A percentile compares a stretch with the other conserved stretches of the same genome.
phyloP scores from a whole-genome alignment of 345 rosid species.

The Acer campestre region DNA sequence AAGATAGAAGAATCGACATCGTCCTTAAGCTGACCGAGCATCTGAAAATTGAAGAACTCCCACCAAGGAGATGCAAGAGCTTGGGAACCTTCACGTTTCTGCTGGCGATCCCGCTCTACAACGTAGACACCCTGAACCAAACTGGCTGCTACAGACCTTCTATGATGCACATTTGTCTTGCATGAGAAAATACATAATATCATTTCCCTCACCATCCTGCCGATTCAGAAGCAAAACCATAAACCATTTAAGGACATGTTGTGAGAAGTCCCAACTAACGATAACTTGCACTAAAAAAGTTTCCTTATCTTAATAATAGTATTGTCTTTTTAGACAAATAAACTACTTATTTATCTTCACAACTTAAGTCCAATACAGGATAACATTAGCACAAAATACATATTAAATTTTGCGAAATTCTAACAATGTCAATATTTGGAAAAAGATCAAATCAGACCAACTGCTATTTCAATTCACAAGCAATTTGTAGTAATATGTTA shows the following conservation, averaged over 20 bases:
- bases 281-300: not conserved
- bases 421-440: no score
- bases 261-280: no score
- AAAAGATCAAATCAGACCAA: not conserved
- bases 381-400: not conserved
- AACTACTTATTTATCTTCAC: not conserved
- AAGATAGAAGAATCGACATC: constrained; percentile 65
- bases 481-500: not conserved
- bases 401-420: no score
- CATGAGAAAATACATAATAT: not conserved
- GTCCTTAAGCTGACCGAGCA: constrained; percentile 62
- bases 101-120: constrained; percentile 87
- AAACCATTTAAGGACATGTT: not conserved
- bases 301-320: no score
- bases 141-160: constrained; percentile 72
- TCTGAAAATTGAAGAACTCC: constrained; percentile 68
- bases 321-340: not conserved
- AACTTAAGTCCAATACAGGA: not conserved
- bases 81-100: constrained; percentile 54
- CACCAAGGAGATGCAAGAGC: constrained; percentile 88
- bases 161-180: constrained; percentile 71
- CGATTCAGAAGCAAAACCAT: not conserved
- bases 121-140: constrained; percentile 82
- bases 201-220: not conserved
- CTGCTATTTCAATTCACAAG: not conserved